phyloP scores from a whole-genome alignment of 2,329 filamentous ascomycete species.

The Emydomyces testavorans region DNA sequence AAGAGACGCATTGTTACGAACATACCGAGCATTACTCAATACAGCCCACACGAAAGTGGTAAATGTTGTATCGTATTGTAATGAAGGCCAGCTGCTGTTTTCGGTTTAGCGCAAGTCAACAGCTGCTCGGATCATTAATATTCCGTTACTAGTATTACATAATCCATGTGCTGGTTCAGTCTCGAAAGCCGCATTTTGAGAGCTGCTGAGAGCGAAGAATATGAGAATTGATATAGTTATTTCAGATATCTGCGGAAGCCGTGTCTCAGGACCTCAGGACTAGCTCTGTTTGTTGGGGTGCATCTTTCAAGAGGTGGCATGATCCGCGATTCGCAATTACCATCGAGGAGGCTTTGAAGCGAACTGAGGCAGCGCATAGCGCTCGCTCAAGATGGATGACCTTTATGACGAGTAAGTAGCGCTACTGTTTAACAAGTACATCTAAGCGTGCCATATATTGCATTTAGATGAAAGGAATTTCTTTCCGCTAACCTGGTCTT shows the following conservation, averaged over 20 bases:
- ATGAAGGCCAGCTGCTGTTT: neutral
- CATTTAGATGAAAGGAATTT: conserved; percentile 15
- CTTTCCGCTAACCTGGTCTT: conserved; percentile 16
- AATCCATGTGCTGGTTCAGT: too few species aligned
- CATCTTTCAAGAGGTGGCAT: neutral
- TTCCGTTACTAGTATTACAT: too few species aligned
- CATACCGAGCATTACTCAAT: neutral
- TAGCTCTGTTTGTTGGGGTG: neutral
- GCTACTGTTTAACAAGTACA: neutral
- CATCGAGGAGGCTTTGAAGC: neutral
- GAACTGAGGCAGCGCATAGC: neutral
- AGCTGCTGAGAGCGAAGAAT: too few species aligned
- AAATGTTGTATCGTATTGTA: conserved; percentile 1
- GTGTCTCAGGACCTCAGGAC: neutral
- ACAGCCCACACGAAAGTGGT: neutral
- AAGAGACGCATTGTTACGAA: neutral
- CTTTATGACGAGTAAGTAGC: conserved; percentile 76
- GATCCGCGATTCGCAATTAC: neutral
- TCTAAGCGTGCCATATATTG: conserved; percentile 1
- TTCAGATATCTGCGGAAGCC: neutral
- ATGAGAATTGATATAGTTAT: too few species aligned
- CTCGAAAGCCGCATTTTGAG: too few species aligned
- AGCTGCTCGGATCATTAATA: too few species aligned
- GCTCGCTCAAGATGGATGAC: conserved; percentile 61
- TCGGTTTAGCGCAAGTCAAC: conserved; percentile 1